A percentile compares a stretch with the other conserved stretches of the same genome.
Evolutionary conservation across 495 filamentous ascomycete species (phyloP).

Genomic region (Penicillium canariense): DNA sequence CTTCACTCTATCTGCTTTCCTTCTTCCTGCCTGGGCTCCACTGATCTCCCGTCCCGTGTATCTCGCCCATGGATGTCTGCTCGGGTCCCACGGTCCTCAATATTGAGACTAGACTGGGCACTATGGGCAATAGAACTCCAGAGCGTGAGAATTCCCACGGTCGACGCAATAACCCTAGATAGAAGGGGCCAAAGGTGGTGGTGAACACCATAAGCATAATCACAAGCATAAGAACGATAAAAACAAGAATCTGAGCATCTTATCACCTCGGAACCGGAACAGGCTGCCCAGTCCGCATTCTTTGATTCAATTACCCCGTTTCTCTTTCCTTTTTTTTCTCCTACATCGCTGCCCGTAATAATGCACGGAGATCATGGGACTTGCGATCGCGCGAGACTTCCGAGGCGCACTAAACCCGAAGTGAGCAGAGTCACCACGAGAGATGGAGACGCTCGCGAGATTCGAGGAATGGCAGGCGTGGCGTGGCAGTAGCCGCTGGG

Average conservation of each 20-base stretch:
- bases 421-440: not conserved
- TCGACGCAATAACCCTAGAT: too few relatives aligned
- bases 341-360: not conserved
- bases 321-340: not conserved
- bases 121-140: not conserved
- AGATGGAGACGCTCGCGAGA: not conserved
- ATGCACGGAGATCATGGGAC: slow-evolving; percentile 9
- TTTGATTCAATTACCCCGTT: not conserved
- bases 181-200: too few relatives aligned
- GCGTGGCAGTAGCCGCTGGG: slow-evolving; percentile 21
- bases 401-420: not conserved
- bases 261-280: too few relatives aligned
- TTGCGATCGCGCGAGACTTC: slow-evolving; percentile 3
- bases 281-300: slow-evolving; percentile 11
- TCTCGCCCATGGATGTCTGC: slow-evolving; percentile 7
- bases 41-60: slow-evolving; percentile 41
- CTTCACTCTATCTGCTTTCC: slow-evolving; percentile 3
- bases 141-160: too few relatives aligned
- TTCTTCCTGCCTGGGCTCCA: slow-evolving; percentile 23
- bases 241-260: too few relatives aligned
- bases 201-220: slow-evolving; percentile 1
- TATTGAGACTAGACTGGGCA: not conserved
- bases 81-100: slow-evolving; percentile 23
- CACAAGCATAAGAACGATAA: slow-evolving; percentile 3
- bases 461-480: not conserved